Conservation (phyloP, 305 asterid genomes). For the Fraxinus floribunda region DNA sequence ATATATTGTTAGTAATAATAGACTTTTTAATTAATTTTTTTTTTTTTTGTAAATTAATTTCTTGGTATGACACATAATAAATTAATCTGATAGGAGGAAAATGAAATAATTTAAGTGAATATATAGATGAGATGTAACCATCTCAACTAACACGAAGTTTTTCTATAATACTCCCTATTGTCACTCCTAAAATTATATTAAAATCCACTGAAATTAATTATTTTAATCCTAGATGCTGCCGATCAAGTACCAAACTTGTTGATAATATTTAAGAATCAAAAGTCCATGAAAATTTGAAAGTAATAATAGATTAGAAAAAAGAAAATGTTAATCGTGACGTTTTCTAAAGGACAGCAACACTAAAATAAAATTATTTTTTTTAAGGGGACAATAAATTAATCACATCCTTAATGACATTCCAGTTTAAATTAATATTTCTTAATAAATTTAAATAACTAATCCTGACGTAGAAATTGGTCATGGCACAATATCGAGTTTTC, state of each 20-base stretch:
- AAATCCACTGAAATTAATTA: neutral
- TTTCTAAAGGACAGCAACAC: too few relatives aligned
- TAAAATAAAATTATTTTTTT: too few relatives aligned
- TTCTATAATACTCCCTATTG: neutral
- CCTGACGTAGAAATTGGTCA: neutral
- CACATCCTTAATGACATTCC: neutral
- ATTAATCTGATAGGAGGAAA: neutral
- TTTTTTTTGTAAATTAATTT: neutral
- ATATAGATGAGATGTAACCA: neutral
- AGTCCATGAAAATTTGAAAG: neutral
- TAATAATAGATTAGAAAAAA: neutral
- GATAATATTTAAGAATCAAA: neutral
- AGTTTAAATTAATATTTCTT: neutral
- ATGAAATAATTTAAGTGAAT: neutral
- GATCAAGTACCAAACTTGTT: neutral
- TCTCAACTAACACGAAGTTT: neutral
- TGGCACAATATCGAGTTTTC: neutral
- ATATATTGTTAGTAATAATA: neutral
- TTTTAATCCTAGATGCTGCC: neutral
- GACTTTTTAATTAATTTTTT: neutral
- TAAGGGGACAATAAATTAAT: neutral
- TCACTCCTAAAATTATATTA: neutral
- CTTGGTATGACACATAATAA: neutral
- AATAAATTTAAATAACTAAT: neutral
- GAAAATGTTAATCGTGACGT: neutral